phyloP scores from a whole-genome alignment of 2,329 filamentous ascomycete genomes.

The Calycina marina region DNA sequence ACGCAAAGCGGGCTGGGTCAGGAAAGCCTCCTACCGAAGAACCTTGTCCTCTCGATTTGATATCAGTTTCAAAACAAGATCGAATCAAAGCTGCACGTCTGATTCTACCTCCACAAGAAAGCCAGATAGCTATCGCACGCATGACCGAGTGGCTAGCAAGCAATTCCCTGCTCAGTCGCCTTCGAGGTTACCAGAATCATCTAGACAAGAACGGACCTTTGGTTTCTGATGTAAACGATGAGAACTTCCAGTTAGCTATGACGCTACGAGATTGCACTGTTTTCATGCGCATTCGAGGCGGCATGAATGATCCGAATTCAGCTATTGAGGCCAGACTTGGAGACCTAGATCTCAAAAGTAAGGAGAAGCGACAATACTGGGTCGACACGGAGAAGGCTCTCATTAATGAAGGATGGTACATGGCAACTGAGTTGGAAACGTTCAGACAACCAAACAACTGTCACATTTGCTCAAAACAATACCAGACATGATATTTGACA shows the following conservation, averaged over 20 bases:
- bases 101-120: constrained; percentile 13
- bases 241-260: constrained; percentile 55
- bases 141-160: constrained; percentile 25
- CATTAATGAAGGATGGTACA: constrained; percentile 56
- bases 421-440: constrained; percentile 22
- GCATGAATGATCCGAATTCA: constrained; percentile 13
- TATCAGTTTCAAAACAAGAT: constrained; percentile 32
- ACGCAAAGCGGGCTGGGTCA: constrained; percentile 9
- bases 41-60: constrained; percentile 54
- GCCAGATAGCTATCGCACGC: not conserved
- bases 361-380: constrained; percentile 56
- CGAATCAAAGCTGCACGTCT: constrained; percentile 27
- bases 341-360: constrained; percentile 66
- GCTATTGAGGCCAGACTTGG: constrained; percentile 46
- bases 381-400: constrained; percentile 44
- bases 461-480: no score
- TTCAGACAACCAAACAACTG: constrained; percentile 6
- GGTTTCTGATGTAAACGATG: constrained; percentile 23
- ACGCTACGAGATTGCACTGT: constrained; percentile 68
- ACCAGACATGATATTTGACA: no score
- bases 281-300: constrained; percentile 43
- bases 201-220: constrained; percentile 21
- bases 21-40: constrained; percentile 7
- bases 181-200: constrained; percentile 27
- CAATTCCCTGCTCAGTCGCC: constrained; percentile 22